These are phyloP conservation scores for Saccharum spontaneum DNA, from an alignment of 176 grass and related monocot genomes.

Conservation along the genomic window DNA sequence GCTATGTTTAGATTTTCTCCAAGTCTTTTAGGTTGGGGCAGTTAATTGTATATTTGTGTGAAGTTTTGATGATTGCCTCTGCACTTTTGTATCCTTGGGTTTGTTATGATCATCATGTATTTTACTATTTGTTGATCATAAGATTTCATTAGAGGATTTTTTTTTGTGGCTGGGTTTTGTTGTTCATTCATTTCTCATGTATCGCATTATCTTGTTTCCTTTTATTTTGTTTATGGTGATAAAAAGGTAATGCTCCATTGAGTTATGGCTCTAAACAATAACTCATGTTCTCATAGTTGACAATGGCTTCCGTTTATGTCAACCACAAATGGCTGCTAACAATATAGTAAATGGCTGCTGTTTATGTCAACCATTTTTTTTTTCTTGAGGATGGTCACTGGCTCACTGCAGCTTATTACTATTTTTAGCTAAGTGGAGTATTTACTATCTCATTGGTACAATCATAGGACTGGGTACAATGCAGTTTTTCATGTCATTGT, in stretches of 20 bases:
- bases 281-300: background rate
- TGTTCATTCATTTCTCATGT: slow-evolving; percentile 24
- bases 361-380: background rate
- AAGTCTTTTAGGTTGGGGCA: background rate
- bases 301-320: background rate
- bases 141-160: background rate
- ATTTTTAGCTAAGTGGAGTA: slow-evolving; percentile 29
- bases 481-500: background rate
- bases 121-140: background rate
- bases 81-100: background rate
- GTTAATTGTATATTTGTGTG: slow-evolving; percentile 10
- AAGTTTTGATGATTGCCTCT: slow-evolving; percentile 6
- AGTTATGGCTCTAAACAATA: background rate
- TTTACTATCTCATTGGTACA: background rate
- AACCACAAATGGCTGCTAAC: background rate
- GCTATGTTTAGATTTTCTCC: slow-evolving; percentile 3
- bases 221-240: slow-evolving; percentile 20
- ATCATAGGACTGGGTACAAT: background rate
- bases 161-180: background rate
- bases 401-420: slow-evolving; percentile 11
- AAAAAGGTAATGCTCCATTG: background rate
- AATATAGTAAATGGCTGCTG: slow-evolving; percentile 4
- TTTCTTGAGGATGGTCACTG: background rate
- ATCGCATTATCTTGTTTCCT: background rate
- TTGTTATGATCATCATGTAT: background rate